Evolutionary conservation across 768 basidiomycete genomes (phyloP).

Genomic region (Aureoboletus auriporus): DNA sequence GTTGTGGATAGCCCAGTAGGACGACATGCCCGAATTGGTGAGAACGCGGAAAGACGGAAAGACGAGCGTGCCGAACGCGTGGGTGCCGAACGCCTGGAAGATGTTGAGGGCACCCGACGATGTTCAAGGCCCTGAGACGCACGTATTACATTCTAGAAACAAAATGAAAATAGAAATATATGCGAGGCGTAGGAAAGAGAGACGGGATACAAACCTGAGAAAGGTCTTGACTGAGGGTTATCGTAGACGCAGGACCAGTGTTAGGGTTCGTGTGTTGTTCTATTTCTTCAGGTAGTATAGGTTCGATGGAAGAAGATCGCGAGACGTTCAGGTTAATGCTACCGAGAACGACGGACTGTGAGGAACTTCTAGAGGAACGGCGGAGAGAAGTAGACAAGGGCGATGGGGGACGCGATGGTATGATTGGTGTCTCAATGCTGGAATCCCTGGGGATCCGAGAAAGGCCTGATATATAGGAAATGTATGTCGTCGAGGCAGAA

Average conservation of each 20-base stretch:
- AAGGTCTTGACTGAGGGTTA: constrained; percentile 28
- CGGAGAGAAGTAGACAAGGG: constrained; percentile 19
- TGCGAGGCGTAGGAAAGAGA: background rate
- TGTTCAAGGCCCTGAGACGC: constrained; percentile 15
- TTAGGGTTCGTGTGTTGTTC: constrained; percentile 9
- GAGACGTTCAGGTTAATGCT: constrained; percentile 24
- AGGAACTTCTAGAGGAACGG: constrained; percentile 18
- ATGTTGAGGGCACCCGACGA: constrained; percentile 19
- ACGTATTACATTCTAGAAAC: constrained; percentile 19
- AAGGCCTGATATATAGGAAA: constrained; percentile 10
- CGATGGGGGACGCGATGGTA: constrained; percentile 12
- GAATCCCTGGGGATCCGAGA: constrained; percentile 7
- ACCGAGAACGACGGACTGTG: constrained; percentile 24
- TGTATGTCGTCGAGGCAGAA: constrained; percentile 18
- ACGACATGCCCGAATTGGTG: constrained; percentile 6
- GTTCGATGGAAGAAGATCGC: constrained; percentile 17
- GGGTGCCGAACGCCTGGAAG: constrained; percentile 15
- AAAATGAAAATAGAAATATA: background rate
- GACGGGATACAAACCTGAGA: constrained; percentile 20
- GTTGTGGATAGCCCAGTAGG: background rate
- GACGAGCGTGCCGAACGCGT: constrained; percentile 10
- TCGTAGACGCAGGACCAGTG: constrained; percentile 3
- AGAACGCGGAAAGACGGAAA: constrained; percentile 23
- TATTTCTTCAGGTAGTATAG: constrained; percentile 8
- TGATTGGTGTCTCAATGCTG: constrained; percentile 14